Conservation (phyloP, 257 asterid species). For the Perilla frutescens region DNA sequence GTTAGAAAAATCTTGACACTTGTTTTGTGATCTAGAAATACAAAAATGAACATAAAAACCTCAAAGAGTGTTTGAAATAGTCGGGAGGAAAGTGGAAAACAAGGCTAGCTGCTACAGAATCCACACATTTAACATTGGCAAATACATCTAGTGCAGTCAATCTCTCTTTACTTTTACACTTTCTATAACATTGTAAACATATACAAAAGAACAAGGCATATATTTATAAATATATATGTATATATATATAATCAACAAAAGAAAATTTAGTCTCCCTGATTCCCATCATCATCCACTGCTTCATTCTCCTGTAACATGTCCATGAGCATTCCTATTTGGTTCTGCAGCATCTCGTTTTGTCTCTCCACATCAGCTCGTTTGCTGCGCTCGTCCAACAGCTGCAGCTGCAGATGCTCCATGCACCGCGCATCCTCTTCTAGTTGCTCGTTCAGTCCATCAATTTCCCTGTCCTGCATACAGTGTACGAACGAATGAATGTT, state of each 20-base stretch:
- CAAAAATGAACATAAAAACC: no score
- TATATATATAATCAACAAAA: constrained; percentile 3
- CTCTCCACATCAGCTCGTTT: constrained; percentile 86
- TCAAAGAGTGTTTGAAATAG: no score
- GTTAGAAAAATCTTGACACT: no score
- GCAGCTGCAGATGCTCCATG: constrained; percentile 89
- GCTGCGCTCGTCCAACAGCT: constrained; percentile 92
- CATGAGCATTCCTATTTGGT: constrained; percentile 88
- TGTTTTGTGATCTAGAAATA: no score
- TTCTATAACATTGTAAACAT: constrained; percentile 23
- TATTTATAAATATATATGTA: neutral
- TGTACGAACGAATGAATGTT: neutral
- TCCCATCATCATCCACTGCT: constrained; percentile 55
- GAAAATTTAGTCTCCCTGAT: constrained; percentile 42
- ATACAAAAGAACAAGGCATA: constrained; percentile 43
- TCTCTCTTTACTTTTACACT: constrained; percentile 8
- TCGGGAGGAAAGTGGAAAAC: no score
- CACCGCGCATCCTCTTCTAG: constrained; percentile 84
- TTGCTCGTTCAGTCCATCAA: constrained; percentile 91
- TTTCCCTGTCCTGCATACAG: constrained; percentile 87
- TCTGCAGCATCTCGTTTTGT: constrained; percentile 76
- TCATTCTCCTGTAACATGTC: constrained; percentile 88
- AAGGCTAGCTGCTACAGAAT: no score
- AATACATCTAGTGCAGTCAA: constrained; percentile 1
- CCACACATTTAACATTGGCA: neutral